Evolutionary conservation across 2,329 filamentous ascomycete species (phyloP), one percentile per base, ranked within the genome.

Genomic region (Hymenoscyphus infarciens): DNA sequence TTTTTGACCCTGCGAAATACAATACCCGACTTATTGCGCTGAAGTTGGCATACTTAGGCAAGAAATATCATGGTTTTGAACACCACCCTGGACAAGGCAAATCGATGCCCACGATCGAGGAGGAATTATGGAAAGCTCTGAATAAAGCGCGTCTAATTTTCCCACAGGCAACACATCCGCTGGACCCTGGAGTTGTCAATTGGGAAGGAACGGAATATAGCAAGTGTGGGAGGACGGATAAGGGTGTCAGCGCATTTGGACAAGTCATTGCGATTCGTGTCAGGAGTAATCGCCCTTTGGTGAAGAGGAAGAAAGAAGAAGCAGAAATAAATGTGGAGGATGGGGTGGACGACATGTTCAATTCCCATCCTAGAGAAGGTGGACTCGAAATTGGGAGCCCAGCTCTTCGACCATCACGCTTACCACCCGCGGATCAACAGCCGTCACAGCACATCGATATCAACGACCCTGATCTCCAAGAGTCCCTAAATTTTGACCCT

Each of bases 221-320:
- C 39, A 99, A 99, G 76, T 97, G 94, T 73, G 95, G 95, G 1
- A 83, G 95, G 66, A 99, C 95, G 19, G 95, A 99, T 74, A 83
- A 87, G 60, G 95, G 95, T 13, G 95, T 99, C 39, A 97, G 92
- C 76, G 93, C 95, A 2, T 99, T 99, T 78, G 95, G 95, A 0
- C 95, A 99, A 79, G 95, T 99, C 62, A 87, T 99, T 72, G 90
- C 87, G 0, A 78, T 99, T 49, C 80, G 89, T 61, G 87, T 99
- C 16, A 82, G 94, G 73, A 97, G 93, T 76, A 90, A 89, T 70
- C 80, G 84, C 68, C 91, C 91, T 1, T 72, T 88, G 59, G 77
- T 77, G 61, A 75, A 68, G 66, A 69, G 56, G 62, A 73, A 68
- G 59, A 56, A 59, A 7, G 53, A 42, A 5, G 69, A 49, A 19